Percentiles rank a stretch among this genome's conserved stretches.
Conservation (phyloP, 441 rosid genomes). For the Croton laevigatus region DNA sequence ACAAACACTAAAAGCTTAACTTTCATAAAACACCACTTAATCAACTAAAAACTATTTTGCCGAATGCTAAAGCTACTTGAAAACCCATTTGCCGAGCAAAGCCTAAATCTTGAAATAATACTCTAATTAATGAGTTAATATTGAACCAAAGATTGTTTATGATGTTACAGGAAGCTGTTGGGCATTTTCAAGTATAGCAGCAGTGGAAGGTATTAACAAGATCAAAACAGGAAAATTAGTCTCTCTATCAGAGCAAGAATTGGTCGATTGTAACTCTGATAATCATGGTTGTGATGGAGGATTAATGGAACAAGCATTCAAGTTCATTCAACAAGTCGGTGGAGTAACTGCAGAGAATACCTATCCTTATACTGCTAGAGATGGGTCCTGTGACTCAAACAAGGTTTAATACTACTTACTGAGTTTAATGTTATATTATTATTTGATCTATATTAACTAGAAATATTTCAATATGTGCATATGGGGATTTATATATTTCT, state of each 20-base stretch:
- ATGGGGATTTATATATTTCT: neutral
- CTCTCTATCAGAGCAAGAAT: constrained; percentile 67
- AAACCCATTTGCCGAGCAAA: too few species aligned
- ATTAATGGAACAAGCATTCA: constrained; percentile 70
- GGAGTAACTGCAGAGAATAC: constrained; percentile 57
- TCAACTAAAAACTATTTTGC: too few species aligned
- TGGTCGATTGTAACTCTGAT: constrained; percentile 58
- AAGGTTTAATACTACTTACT: constrained; percentile 30
- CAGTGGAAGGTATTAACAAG: constrained; percentile 73
- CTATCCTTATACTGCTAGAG: constrained; percentile 56
- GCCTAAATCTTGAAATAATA: neutral
- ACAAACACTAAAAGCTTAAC: too few species aligned
- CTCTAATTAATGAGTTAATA: neutral
- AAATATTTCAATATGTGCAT: neutral
- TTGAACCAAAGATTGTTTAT: neutral
- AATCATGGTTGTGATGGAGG: constrained; percentile 80
- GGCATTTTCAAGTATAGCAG: constrained; percentile 82
- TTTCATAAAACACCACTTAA: too few species aligned
- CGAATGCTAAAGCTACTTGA: too few species aligned
- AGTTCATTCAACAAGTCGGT: constrained; percentile 52
- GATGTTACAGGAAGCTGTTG: constrained; percentile 63
- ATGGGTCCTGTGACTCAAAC: constrained; percentile 46
- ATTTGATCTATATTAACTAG: too few species aligned
- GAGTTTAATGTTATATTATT: too few species aligned
- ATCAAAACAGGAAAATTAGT: constrained; percentile 55